Evolutionary conservation across 2,329 filamentous ascomycete species (phyloP), one percentile per base, ranked within the genome.

Genomic region (Thielaviopsis musarum): DNA sequence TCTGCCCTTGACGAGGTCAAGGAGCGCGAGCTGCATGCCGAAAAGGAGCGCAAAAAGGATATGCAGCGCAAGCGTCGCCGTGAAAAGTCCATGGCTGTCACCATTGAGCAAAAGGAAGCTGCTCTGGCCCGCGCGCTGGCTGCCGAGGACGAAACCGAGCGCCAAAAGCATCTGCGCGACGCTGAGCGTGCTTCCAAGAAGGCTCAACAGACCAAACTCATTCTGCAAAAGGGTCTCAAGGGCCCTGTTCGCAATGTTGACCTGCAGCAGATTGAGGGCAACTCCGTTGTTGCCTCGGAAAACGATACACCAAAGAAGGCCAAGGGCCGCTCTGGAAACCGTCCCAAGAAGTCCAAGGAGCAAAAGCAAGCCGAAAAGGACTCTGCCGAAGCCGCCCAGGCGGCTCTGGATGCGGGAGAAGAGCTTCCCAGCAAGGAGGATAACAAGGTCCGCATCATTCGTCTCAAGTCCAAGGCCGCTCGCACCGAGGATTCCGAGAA

Each of bases 21-120:
- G 65, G 86, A 90, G 63, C 88, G 89, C 64, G 91, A 96, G 70
- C 78, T 96, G 7, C 86, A 87, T 62, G 90, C 91, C 62, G 93
- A 98, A 71, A 98, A 98, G 74, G 93, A 98, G 72, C 88, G 93
- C 64, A 98, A 98, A 76, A 98, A 98, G 75, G 93, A 98, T 68
- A 97, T 98, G 89, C 93, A 98, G 70, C 87, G 93, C 64, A 98
- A 97, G 75, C 83, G 93, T 62, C 85, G 93, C 52, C 86, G 93
- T 19, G 91, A 97, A 70, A 96, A 96, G 74, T 95, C 91, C 4
- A 90, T 96, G 77, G 90, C 90, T 3, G 86, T 94, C 62, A 91
- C 90, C 6, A 87, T 94, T 66, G 91, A 96, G 69, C 85, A 90
- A 69, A 93, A 94, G 73, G 87, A 93, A 64, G 82, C 86, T 3